Percentiles rank a stretch among this genome's conserved stretches.
Evolutionary conservation across 129 eudicot species (phyloP).

Genomic region (Escallonia rubra): DNA sequence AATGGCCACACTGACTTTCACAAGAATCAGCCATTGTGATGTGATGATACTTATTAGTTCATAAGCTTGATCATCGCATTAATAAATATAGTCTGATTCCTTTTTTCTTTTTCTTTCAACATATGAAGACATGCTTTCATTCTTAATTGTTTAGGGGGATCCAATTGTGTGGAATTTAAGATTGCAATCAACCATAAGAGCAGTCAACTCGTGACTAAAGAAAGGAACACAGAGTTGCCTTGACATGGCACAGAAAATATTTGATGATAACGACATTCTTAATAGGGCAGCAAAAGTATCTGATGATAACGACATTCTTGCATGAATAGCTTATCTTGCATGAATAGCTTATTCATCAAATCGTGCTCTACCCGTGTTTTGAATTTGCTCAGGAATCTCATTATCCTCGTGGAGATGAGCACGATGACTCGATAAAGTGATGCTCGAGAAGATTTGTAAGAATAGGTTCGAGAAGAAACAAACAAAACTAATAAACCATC

Average conservation of each 20-base stretch:
- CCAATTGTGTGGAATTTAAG: constrained; percentile 4
- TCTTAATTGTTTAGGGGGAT: constrained; percentile 2
- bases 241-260: not conserved
- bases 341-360: not conserved
- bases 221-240: not conserved
- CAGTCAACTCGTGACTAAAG: constrained; percentile 1
- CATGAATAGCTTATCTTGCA: not conserved
- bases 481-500: no score
- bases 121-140: not conserved
- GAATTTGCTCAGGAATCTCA: not conserved
- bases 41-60: not conserved
- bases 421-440: no score
- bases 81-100: not conserved
- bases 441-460: no score
- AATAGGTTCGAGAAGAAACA: no score
- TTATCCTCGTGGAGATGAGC: no score
- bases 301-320: not conserved
- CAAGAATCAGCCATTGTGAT: constrained; percentile 6
- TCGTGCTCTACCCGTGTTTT: not conserved
- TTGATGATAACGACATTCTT: not conserved
- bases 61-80: not conserved
- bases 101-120: not conserved
- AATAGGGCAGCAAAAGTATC: not conserved
- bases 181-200: constrained; percentile 5
- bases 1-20: not conserved